phyloP scores from a whole-genome alignment of 495 filamentous ascomycete species.

The Penicillium malachiteum region DNA sequence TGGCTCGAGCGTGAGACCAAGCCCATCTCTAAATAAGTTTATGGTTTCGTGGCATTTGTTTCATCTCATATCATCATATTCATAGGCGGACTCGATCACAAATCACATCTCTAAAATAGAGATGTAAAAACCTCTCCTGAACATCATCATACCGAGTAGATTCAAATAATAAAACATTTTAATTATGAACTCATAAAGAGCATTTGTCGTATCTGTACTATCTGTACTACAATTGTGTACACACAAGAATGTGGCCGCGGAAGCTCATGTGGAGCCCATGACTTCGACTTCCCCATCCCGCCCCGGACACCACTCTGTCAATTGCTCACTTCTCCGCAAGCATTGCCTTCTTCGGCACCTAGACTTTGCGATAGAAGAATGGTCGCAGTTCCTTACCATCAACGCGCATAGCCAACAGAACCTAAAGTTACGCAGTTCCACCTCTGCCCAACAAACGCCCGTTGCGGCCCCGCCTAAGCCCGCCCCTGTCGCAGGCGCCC shows the following conservation, averaged over 20 bases:
- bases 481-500: constrained; percentile 24
- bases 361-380: constrained; percentile 18
- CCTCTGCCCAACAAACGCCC: neutral
- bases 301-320: constrained; percentile 11
- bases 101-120: neutral
- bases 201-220: too few species aligned
- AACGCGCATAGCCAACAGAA: constrained; percentile 18
- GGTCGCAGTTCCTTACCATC: constrained; percentile 9
- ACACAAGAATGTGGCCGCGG: constrained; percentile 20
- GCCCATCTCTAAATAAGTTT: constrained; percentile 40
- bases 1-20: constrained; percentile 89
- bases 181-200: too few species aligned
- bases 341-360: constrained; percentile 4
- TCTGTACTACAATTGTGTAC: neutral
- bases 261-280: constrained; percentile 30
- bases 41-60: neutral
- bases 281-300: constrained; percentile 22
- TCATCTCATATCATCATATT: neutral
- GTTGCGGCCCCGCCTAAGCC: constrained; percentile 11
- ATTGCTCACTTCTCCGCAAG: neutral
- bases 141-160: neutral
- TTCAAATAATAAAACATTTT: too few species aligned
- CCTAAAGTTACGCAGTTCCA: constrained; percentile 6
- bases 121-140: neutral
- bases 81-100: neutral